These are phyloP conservation scores for Plasmopara viticola DNA, from an alignment of 352 stramenopile genomes.

Conservation along the genomic window DNA sequence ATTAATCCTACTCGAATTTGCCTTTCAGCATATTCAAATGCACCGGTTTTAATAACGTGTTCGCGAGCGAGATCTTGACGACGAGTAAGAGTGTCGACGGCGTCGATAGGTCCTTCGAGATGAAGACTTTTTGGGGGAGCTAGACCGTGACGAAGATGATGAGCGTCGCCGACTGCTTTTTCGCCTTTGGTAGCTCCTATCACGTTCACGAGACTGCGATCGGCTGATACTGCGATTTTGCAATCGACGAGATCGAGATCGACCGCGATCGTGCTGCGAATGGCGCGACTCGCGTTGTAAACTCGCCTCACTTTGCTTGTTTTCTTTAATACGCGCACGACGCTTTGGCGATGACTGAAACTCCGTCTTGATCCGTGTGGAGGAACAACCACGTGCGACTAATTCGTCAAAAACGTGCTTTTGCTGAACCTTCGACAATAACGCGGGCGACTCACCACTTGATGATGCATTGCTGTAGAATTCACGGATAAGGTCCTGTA, in stretches of 20 bases:
- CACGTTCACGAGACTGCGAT: conserved; percentile 13
- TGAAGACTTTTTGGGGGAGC: conserved; percentile 20
- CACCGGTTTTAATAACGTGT: conserved; percentile 5
- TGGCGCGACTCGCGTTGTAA: conserved; percentile 12
- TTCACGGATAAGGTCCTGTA: conserved; percentile 22
- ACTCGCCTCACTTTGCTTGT: conserved; percentile 6
- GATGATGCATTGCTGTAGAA: conserved; percentile 22
- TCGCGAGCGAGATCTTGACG: conserved; percentile 31
- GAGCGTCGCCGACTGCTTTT: conserved; percentile 22
- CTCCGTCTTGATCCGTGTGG: conserved; percentile 1
- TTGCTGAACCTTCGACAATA: conserved; percentile 22
- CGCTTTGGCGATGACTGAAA: conserved; percentile 8
- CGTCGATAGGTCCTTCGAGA: conserved; percentile 14
- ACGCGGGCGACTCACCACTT: conserved; percentile 7
- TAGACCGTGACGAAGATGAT: conserved; percentile 30
- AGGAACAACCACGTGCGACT: conserved; percentile 1
- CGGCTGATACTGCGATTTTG: conserved; percentile 19
- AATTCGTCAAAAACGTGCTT: conserved; percentile 25
- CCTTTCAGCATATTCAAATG: too few relatives aligned
- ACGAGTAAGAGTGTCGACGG: conserved; percentile 14
- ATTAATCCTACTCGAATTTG: conserved; percentile 14
- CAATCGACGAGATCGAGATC: conserved; percentile 16
- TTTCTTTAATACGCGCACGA: conserved; percentile 3
- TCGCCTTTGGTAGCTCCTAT: conserved; percentile 12
- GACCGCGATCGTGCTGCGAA: conserved; percentile 7